Conservation (phyloP, 2,329 filamentous ascomycete species). For the Monilinia aucupariae region DNA sequence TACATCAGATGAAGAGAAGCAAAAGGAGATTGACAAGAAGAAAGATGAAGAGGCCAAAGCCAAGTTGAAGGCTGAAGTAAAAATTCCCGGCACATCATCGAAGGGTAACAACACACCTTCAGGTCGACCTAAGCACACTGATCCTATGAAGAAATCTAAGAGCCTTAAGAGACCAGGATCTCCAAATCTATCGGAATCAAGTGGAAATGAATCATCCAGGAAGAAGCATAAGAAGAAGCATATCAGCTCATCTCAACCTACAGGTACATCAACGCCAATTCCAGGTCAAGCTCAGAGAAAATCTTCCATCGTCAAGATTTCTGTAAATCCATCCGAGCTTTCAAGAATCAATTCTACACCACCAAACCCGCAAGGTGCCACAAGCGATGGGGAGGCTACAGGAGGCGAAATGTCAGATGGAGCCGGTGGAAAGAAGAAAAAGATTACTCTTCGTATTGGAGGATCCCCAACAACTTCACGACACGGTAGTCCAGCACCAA, state of each 20-base stretch:
- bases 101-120: slow-evolving; percentile 68
- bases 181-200: slow-evolving; percentile 78
- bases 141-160: slow-evolving; percentile 46
- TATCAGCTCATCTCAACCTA: slow-evolving; percentile 44
- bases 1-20: slow-evolving; percentile 47
- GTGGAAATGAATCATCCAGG: slow-evolving; percentile 80
- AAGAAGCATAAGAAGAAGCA: slow-evolving; percentile 74
- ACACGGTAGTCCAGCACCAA: slow-evolving; percentile 51
- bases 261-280: slow-evolving; percentile 52
- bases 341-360: slow-evolving; percentile 29
- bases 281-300: slow-evolving; percentile 35
- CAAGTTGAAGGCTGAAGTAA: slow-evolving; percentile 46
- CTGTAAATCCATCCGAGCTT: slow-evolving; percentile 31
- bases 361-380: slow-evolving; percentile 40
- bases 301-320: slow-evolving; percentile 31
- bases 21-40: slow-evolving; percentile 58
- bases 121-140: slow-evolving; percentile 48
- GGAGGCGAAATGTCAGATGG: slow-evolving; percentile 61
- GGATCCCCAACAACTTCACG: slow-evolving; percentile 51
- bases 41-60: slow-evolving; percentile 56
- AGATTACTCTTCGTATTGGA: slow-evolving; percentile 47
- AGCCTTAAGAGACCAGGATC: slow-evolving; percentile 78
- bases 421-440: slow-evolving; percentile 47
- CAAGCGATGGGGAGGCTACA: slow-evolving; percentile 68
- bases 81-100: slow-evolving; percentile 49